Base-by-base conservation (phyloP, 768 basidiomycete genomes). In the Crucibulum laeve region DNA sequence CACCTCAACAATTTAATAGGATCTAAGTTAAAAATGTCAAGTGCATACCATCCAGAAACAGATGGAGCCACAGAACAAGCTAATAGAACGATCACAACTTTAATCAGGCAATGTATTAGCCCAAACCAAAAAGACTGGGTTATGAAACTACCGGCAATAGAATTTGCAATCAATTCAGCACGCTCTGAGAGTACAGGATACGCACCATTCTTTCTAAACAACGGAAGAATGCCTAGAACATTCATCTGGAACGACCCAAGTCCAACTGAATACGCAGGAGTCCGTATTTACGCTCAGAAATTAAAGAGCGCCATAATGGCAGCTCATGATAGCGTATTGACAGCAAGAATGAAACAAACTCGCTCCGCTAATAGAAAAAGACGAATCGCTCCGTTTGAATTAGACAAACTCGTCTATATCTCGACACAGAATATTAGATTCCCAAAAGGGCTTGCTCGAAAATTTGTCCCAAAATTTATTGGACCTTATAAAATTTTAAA, bases 151-250 rank as follows among this genome's bases (percentile, higher is more conserved):
- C 57, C 63, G 3, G 55, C 5, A 11, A 63, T 67, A 21, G 65
- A 70, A 47, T 70, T 69, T 52, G 45, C 68, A 0, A 56, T 71
- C 15, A 71, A 70, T 39, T 45, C 40, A 1, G 62, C 68, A 0
- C 38, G 57, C 0, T 65, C 64, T 0, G 60, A 63, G 7, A 54
- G 53, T 0, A 71, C 68, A 2, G 63, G 67, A 1, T 67, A 53
- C 43, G 36, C 65, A 0, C 70, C 67, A 1, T 72, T 70, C 51
- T 59, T 58, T 21, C 51, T 54, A n/a, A 52, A 54, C 32, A 24
- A 48, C 5, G 53, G 61, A 1, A 35, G 52, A 3, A 48, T 54
- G 2, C 62, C 62, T 1, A 40, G 51, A 0, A 4, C 54, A 5
- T 41, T 62, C 26, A 51, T 57, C 8, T 52, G 54, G 41, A 25